Percentiles rank a stretch among this genome's conserved stretches.
Conservation (phyloP, 805 yeast species). For the Nakazawaea holstii region DNA sequence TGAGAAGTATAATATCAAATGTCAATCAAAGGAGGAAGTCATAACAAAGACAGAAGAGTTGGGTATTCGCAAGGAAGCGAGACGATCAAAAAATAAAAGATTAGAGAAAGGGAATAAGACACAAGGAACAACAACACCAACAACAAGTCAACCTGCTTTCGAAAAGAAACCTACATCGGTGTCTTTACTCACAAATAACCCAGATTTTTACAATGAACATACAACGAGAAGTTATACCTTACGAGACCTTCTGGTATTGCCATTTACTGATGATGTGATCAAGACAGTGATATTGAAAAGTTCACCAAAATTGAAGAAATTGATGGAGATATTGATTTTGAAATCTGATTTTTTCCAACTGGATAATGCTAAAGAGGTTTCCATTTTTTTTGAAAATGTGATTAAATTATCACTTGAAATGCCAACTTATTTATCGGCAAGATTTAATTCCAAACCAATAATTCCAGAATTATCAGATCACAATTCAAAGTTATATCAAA, state of each 20-base stretch:
- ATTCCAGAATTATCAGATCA: not conserved
- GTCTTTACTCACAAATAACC: conserved; percentile 4
- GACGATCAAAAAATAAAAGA: not conserved
- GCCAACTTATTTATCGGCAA: not conserved
- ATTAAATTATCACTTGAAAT: not conserved
- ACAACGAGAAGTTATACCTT: not conserved
- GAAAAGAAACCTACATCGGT: not conserved
- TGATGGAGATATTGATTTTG: conserved; percentile 2
- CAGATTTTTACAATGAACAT: not conserved
- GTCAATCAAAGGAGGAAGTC: not conserved
- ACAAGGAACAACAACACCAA: not conserved
- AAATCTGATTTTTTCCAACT: conserved; percentile 1
- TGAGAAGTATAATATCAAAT: not conserved
- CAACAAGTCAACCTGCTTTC: not conserved
- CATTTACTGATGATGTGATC: not conserved
- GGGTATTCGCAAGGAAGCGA: not conserved
- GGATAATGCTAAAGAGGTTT: not conserved
- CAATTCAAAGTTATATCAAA: not conserved
- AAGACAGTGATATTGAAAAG: not conserved
- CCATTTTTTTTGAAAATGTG: not conserved
- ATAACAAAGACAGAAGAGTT: not conserved
- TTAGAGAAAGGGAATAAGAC: not conserved
- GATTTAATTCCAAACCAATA: not conserved
- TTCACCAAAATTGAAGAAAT: conserved; percentile 5
- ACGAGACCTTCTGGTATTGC: not conserved